phyloP scores from a whole-genome alignment of 345 rosid genomes.

The Anacardium occidentale region DNA sequence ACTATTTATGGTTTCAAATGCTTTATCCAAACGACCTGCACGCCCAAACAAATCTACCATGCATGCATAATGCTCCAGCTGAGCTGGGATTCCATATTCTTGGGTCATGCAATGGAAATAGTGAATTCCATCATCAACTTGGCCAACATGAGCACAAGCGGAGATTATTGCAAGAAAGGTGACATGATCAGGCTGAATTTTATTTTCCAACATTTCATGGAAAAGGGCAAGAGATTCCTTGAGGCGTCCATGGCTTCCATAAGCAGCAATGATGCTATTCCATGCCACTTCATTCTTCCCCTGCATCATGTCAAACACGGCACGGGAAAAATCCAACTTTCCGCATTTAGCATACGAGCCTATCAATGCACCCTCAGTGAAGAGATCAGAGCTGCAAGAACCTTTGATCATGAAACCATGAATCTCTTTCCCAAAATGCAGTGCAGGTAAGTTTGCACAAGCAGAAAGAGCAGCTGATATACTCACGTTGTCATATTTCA shows the following conservation, averaged over 20 bases:
- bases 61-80: slow-evolving; percentile 75
- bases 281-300: slow-evolving; percentile 68
- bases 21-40: slow-evolving; percentile 63
- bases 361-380: slow-evolving; percentile 57
- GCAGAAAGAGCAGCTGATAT: slow-evolving; percentile 77
- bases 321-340: slow-evolving; percentile 44
- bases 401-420: slow-evolving; percentile 66
- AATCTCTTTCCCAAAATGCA: slow-evolving; percentile 68
- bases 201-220: slow-evolving; percentile 47
- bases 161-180: slow-evolving; percentile 67
- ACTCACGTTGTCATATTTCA: slow-evolving; percentile 50
- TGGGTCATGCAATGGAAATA: slow-evolving; percentile 61
- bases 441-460: slow-evolving; percentile 71
- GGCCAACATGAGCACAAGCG: slow-evolving; percentile 67
- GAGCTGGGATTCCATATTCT: slow-evolving; percentile 54
- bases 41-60: slow-evolving; percentile 72
- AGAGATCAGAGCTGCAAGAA: slow-evolving; percentile 43
- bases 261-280: slow-evolving; percentile 79
- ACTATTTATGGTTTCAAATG: slow-evolving; percentile 42
- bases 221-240: slow-evolving; percentile 37
- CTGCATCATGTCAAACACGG: slow-evolving; percentile 51
- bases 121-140: slow-evolving; percentile 50
- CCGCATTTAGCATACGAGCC: slow-evolving; percentile 90
- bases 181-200: slow-evolving; percentile 57
- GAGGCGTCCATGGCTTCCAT: slow-evolving; percentile 62